Percentiles rank a stretch among this genome's conserved stretches.
Evolutionary conservation across 371 early-diverging fungal species (phyloP).

Genomic region (Dinochytrium kinnereticum): DNA sequence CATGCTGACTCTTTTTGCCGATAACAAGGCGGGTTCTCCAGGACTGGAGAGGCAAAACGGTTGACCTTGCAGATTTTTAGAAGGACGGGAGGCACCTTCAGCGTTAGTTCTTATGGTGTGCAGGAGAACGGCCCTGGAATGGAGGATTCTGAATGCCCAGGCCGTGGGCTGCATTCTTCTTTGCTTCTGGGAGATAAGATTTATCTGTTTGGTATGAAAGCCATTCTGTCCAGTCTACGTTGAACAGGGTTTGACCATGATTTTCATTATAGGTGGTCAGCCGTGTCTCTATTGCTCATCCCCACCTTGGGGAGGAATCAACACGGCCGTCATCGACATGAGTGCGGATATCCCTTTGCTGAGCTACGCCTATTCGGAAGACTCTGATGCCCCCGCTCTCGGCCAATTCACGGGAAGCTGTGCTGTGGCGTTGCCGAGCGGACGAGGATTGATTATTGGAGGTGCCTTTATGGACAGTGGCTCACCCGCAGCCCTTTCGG

Average conservation of each 20-base stretch:
- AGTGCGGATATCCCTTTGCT: neutral
- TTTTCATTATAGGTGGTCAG: neutral
- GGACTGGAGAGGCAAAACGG: neutral
- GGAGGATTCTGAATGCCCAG: neutral
- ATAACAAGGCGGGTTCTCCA: neutral
- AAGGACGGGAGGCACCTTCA: neutral
- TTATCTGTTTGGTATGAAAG: slow-evolving; percentile 1
- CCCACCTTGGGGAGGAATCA: neutral
- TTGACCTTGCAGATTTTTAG: neutral
- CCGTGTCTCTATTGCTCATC: neutral
- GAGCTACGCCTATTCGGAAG: neutral
- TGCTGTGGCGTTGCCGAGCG: neutral
- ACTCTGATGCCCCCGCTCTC: neutral
- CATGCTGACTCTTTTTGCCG: neutral
- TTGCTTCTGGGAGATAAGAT: neutral
- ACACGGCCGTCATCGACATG: neutral
- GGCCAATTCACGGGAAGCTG: slow-evolving; percentile 8
- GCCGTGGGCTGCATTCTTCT: slow-evolving; percentile 8
- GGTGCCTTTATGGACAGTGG: neutral
- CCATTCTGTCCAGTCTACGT: neutral
- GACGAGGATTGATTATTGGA: neutral
- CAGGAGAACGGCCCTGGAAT: neutral
- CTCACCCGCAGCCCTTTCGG: neutral
- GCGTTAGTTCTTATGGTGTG: neutral
- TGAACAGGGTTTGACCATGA: neutral